Percentiles rank a stretch among this genome's conserved stretches.
These are phyloP conservation scores for Glycyrrhiza uralensis DNA, from an alignment of 306 rosid genomes.

Conservation along the genomic window DNA sequence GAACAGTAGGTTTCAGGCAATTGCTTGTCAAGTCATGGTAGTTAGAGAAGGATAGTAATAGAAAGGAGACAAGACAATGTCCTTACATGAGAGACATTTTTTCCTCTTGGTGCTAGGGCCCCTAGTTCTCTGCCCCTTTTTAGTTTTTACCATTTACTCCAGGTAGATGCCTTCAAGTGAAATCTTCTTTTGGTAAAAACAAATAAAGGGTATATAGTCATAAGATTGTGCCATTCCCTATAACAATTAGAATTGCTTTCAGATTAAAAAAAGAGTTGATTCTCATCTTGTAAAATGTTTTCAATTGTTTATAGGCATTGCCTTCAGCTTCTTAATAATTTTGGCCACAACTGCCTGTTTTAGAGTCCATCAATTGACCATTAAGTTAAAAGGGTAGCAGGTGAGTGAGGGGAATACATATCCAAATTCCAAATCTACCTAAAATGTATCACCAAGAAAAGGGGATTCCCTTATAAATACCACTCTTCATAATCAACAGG, in stretches of 20 bases:
- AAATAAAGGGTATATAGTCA: neutral
- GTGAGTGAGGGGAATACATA: neutral
- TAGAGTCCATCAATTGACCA: conserved; percentile 19
- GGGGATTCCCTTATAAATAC: conserved; percentile 4
- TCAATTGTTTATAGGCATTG: conserved; percentile 25
- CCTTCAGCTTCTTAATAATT: conserved; percentile 39
- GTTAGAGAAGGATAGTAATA: neutral
- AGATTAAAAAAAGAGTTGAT: conserved; percentile 24
- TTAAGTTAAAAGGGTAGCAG: neutral
- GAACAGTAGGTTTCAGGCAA: neutral
- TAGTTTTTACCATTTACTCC: neutral
- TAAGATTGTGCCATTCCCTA: neutral
- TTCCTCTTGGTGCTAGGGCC: neutral
- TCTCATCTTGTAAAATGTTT: conserved; percentile 43
- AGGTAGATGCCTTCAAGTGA: neutral
- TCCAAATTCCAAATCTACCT: conserved; percentile 19
- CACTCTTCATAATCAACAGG: neutral
- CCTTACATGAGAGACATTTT: neutral
- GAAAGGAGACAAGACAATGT: neutral
- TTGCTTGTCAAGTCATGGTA: neutral
- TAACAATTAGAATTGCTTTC: conserved; percentile 35
- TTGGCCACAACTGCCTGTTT: conserved; percentile 37
- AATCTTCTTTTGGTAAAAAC: neutral
- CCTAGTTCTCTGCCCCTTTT: neutral
- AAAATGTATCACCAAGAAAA: conserved; percentile 11